Evolutionary conservation across 2,329 filamentous ascomycete species (phyloP), one percentile per base, ranked within the genome.

Genomic region (Dothideomycetes sp.): DNA sequence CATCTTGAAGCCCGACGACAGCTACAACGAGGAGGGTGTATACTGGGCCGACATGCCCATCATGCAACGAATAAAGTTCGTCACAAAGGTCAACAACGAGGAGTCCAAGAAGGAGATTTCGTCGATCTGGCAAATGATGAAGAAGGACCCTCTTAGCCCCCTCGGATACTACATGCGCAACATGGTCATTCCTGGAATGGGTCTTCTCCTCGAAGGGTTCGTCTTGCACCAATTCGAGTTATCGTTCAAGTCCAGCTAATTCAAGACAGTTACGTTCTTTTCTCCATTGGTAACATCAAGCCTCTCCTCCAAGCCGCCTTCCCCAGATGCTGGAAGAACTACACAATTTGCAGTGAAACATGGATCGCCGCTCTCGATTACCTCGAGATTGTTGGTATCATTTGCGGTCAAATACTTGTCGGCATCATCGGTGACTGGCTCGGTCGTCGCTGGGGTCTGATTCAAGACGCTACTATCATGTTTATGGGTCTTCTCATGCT

Each of bases 401-500:
- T 96, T 67, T 76, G 89, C 49, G 89, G 88, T 53, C 89, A 96
- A 65, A 79, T 93, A 40, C 68, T 82, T 19, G 88, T 96, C 49
- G 89, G 89, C 63, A 68, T 93, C 63, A 67, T 83, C 41, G 80
- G 80, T 68, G 80, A 84, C 60, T 81, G 76, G 82, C 69, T 95
- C 49, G 89, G 89, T 51, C 86, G 89, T 58, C 84, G 89, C 53
- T 95, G 82, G 78, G 89, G 89, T 73, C 73, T 96, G 16, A 94
- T 96, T 52, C 89, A 96, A 65, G 89, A 96, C 64, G 89, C 89
- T 30, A 60, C 74, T 47, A 88, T 96, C 70, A 96, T 96, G 89
- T 85, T 95, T 51, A 54, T 94, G 52, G 89, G 89, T 68, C 73
- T 96, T 15, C 56, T 94, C 54, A 91, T 95, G 83, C 74, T 96